phyloP scores from a whole-genome alignment of 2,329 filamentous ascomycete genomes.

The Aspergillus eucalypticola region DNA sequence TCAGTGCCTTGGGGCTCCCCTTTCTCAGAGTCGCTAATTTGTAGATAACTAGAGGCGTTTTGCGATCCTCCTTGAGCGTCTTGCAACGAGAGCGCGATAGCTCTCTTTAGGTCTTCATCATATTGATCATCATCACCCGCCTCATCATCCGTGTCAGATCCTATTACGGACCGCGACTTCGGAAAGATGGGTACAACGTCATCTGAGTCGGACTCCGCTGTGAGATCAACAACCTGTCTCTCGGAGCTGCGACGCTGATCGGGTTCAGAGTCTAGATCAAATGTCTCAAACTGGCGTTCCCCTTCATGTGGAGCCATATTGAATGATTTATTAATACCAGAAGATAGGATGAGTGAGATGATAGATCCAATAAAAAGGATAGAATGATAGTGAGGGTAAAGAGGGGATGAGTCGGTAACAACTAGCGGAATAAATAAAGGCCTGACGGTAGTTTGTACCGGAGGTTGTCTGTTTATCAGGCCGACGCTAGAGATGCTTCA shows the following conservation, averaged over 20 bases:
- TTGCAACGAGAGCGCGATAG: constrained; percentile 39
- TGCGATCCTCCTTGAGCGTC: constrained; percentile 16
- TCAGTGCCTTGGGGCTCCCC: background rate
- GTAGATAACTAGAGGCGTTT: background rate
- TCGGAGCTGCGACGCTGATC: background rate
- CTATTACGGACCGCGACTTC: constrained; percentile 31
- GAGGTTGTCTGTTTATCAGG: background rate
- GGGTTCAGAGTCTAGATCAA: background rate
- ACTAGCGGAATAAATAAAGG: background rate
- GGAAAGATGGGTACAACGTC: constrained; percentile 27
- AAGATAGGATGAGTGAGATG: background rate
- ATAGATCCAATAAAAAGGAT: background rate
- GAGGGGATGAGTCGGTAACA: too few species aligned
- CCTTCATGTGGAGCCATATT: constrained; percentile 14
- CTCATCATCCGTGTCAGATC: constrained; percentile 27
- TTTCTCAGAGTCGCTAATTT: background rate
- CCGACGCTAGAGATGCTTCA: background rate
- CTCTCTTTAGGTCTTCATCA: constrained; percentile 39
- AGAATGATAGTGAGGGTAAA: background rate
- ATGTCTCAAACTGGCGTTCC: background rate
- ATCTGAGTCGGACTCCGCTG: constrained; percentile 33
- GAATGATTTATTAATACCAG: background rate
- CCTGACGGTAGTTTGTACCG: background rate
- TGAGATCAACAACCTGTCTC: constrained; percentile 35
- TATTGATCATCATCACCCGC: constrained; percentile 21